Evolutionary conservation across 495 filamentous ascomycete species (phyloP), one percentile per base, ranked within the genome.

Genomic region (Xylaria flabelliformis): DNA sequence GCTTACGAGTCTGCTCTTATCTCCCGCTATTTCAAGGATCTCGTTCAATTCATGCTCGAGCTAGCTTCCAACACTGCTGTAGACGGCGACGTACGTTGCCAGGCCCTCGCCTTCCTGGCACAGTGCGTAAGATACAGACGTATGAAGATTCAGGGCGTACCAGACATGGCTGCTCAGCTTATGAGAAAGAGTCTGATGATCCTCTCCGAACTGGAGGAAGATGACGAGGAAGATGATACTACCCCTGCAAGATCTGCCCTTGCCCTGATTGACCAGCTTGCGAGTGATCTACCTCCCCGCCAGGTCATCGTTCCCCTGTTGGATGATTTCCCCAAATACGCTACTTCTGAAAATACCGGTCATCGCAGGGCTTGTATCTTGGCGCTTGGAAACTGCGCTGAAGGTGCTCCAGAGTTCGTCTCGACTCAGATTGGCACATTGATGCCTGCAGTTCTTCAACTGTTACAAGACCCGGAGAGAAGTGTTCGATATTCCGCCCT

Each of bases 361-460:
- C 92, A 90, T 81, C 90, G 95, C 61, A 92, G 94, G 80, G 96
- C 95, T 51, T 94, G 94, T 80, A 93, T 98, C 77, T 87, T 98
- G 73, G 91, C 96, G 9, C 86, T 99, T 5, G 96, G 95, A 67
- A 97, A 94, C 85, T 94, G 93, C 75, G 96, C 97, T 65, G 96
- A 99, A 83, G 96, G 96, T 73, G 97, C 96, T 46, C 96, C 96
- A 9, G 96, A 98, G 76, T 98, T 98, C 82, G 91, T 98, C 75
- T 92, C 91, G 72, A 96, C 94, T 10, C 94, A 98, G 85, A 88
- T 97, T 77, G 86, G 90, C 77, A 89, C 91, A 72, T 91, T 97
- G 77, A 91, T 98, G 82, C 97, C 96, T 48, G 86, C 92, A 69
- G 90, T 98, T 69, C 85, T 98, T 56, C 90, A 90, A 78, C 88